These are phyloP conservation scores for Balakata baccata DNA, from an alignment of 345 rosid species.

Conservation along the genomic window DNA sequence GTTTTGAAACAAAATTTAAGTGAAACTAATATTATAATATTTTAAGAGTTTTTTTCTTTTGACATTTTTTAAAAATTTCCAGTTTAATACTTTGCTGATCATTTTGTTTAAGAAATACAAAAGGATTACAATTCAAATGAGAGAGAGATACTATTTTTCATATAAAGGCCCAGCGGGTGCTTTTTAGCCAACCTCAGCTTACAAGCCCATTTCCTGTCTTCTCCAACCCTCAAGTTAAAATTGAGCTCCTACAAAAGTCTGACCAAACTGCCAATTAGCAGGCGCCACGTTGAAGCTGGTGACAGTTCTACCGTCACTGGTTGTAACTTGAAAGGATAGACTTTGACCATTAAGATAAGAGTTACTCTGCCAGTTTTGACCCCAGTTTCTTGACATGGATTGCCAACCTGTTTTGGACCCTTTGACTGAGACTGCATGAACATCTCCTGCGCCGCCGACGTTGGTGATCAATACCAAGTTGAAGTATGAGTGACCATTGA, in stretches of 20 bases:
- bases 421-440: constrained; percentile 44
- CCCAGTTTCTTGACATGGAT: constrained; percentile 63
- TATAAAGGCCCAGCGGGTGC: constrained; percentile 20
- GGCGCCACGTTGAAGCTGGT: constrained; percentile 48
- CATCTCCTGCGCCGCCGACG: constrained; percentile 60
- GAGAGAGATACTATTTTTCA: too few relatives aligned
- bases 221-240: constrained; percentile 27
- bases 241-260: constrained; percentile 52
- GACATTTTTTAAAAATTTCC: too few relatives aligned
- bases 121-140: too few relatives aligned
- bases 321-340: constrained; percentile 48
- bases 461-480: constrained; percentile 54
- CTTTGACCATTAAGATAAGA: constrained; percentile 47
- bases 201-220: background rate
- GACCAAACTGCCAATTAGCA: constrained; percentile 56
- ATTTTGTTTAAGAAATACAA: too few relatives aligned
- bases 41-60: too few relatives aligned
- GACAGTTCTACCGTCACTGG: constrained; percentile 46
- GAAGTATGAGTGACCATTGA: constrained; percentile 54
- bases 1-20: too few relatives aligned
- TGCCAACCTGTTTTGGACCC: constrained; percentile 59
- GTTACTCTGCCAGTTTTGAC: constrained; percentile 65
- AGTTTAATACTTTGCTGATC: too few relatives aligned
- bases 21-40: too few relatives aligned
- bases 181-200: constrained; percentile 25